Evolutionary conservation across 2,329 filamentous ascomycete genomes (phyloP).

Genomic region (Ascochyta lentis): DNA sequence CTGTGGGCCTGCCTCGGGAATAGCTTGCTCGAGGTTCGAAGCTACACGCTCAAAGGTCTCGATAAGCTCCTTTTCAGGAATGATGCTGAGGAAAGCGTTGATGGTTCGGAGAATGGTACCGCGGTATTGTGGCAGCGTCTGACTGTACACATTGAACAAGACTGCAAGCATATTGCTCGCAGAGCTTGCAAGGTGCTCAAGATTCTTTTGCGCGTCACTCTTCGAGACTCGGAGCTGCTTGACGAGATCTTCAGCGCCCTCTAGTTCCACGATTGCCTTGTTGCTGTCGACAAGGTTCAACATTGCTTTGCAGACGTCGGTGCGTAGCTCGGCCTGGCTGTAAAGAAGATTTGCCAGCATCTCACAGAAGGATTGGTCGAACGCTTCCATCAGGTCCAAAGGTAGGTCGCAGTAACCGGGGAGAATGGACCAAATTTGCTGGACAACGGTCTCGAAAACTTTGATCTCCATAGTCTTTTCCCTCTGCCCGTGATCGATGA

Average conservation of each 20-base stretch:
- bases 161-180: constrained; percentile 91
- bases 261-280: constrained; percentile 75
- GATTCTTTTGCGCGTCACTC: constrained; percentile 75
- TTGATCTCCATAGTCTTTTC: constrained; percentile 97
- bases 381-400: constrained; percentile 71
- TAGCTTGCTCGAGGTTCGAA: constrained; percentile 77
- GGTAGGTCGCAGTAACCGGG: constrained; percentile 96
- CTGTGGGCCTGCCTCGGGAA: constrained; percentile 66
- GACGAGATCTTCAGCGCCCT: constrained; percentile 74
- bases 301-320: constrained; percentile 85
- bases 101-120: constrained; percentile 92
- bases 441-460: constrained; percentile 95
- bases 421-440: constrained; percentile 92
- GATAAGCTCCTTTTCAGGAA: constrained; percentile 77
- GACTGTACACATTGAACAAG: constrained; percentile 98
- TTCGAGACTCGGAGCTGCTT: constrained; percentile 81
- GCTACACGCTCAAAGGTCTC: constrained; percentile 90
- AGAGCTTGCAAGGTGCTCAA: constrained; percentile 79
- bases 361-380: constrained; percentile 90
- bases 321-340: constrained; percentile 83
- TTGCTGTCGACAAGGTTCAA: constrained; percentile 92
- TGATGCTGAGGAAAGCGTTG: constrained; percentile 92
- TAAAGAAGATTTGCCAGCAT: constrained; percentile 91
- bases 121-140: constrained; percentile 90
- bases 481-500: constrained; percentile 79